A percentile compares a stretch with the other conserved stretches of the same genome.
Evolutionary conservation across 495 filamentous ascomycete species (phyloP).

Genomic region (Chaetomidium leptoderma): DNA sequence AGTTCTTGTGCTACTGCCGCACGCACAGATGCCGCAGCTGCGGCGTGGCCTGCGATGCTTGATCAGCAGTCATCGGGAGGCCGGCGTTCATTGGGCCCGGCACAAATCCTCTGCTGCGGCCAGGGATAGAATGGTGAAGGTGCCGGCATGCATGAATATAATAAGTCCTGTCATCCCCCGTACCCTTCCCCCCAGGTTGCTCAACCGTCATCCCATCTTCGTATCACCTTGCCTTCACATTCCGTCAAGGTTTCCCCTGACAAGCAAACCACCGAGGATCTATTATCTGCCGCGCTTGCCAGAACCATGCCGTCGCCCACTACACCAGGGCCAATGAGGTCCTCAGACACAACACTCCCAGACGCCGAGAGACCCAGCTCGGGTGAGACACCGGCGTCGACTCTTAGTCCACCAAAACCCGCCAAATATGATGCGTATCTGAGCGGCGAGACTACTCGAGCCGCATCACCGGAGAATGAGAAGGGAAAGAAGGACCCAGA

Average conservation of each 20-base stretch:
- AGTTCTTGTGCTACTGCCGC: not conserved
- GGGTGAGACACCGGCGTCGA: not conserved
- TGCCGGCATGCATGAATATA: not conserved
- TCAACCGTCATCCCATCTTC: not conserved
- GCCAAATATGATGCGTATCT: conserved; percentile 17
- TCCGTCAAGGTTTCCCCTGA: not conserved
- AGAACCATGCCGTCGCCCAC: not conserved
- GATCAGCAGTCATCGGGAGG: not conserved
- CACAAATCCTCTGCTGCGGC: not conserved
- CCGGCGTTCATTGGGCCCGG: not conserved
- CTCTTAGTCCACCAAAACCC: conserved; percentile 5
- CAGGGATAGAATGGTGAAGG: not conserved
- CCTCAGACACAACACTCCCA: not conserved
- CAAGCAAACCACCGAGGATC: not conserved
- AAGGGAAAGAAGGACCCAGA: conserved; percentile 8
- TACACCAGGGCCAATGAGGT: not conserved
- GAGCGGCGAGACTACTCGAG: conserved; percentile 19
- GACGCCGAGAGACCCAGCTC: conserved; percentile 4
- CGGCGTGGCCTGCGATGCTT: not conserved
- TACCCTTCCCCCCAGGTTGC: not conserved
- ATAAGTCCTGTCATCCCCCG: not conserved
- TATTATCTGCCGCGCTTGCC: not conserved
- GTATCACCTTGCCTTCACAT: not conserved
- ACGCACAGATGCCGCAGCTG: not conserved
- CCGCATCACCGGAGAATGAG: conserved; percentile 9